Evolutionary conservation across 768 basidiomycete species (phyloP), one percentile per base, ranked within the genome.

Genomic region (Tylopilus sp.): DNA sequence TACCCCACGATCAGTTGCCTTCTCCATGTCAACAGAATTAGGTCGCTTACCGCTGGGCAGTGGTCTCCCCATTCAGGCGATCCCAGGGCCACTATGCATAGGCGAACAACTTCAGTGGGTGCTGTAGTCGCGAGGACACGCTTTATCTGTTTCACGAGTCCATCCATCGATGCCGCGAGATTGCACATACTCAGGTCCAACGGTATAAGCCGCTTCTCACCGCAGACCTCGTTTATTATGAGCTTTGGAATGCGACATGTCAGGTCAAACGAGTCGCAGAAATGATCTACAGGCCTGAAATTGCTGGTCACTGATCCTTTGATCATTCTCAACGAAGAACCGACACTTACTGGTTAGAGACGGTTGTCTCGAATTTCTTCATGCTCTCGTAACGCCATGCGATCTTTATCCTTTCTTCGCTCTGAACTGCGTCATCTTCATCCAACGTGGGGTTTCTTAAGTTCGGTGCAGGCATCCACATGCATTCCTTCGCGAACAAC

Each of bases 341-440:
- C 63, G 16, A 19, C 53, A 80, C 82, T 67, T 77, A 81, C 77
- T 72, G 71, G 57, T 72, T 71, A 41, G 75, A 66, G 21, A 93
- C 84, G 3, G 91, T 92, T 5, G 94, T 97, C 72, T 91, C 83
- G 68, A 97, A 96, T 71, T 78, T 85, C 72, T 87, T 90, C 89
- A 98, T 89, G 52, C 85, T 80, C 63, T 92, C 92, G 70, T 99
- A 99, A 65, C 97, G 81, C 91, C 97, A 99, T 28, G 97, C 97
- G 62, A 99, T 98, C 74, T 89, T 96, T 58, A 95, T 88, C 61
- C 84, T 85, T 25, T 82, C 76, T 37, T 73, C 78, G 31, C 62
- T 65, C 58, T 76, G 76, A 13, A 65, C 64, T n/a, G 57, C 58
- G 30, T 59, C 63, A 28, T 53, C 63, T 31, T 75, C 72, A 37